These are phyloP conservation scores for Leccinum pellstonianum DNA, from an alignment of 768 basidiomycete species.

Conservation along the genomic window DNA sequence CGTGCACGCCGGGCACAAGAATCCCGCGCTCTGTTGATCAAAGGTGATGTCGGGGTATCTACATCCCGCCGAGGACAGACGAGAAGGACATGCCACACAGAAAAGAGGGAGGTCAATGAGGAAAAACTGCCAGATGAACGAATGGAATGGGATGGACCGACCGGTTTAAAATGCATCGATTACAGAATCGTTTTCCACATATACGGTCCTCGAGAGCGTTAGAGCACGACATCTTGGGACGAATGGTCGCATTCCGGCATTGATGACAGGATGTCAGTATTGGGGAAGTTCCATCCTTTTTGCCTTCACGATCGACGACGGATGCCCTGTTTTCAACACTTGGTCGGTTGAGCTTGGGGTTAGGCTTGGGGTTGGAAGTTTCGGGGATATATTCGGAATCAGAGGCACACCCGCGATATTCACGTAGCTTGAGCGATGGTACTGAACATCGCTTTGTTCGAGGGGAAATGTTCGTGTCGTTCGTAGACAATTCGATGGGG, in stretches of 20 bases:
- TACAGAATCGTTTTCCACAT: slow-evolving; percentile 37
- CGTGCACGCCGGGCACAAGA: slow-evolving; percentile 46
- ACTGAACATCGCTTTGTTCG: slow-evolving; percentile 4
- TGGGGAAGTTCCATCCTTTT: background rate
- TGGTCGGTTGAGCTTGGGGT: slow-evolving; percentile 4
- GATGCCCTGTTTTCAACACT: slow-evolving; percentile 1
- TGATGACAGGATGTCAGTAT: slow-evolving; percentile 35
- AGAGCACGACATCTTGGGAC: slow-evolving; percentile 39
- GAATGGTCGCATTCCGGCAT: slow-evolving; percentile 27
- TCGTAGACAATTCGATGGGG: background rate
- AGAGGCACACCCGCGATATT: slow-evolving; percentile 9
- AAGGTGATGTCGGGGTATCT: slow-evolving; percentile 43
- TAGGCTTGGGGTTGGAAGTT: slow-evolving; percentile 3
- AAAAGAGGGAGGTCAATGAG: background rate
- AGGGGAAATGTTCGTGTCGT: background rate
- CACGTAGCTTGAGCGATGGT: slow-evolving; percentile 20
- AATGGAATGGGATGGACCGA: slow-evolving; percentile 13
- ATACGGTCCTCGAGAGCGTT: slow-evolving; percentile 11
- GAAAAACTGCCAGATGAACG: background rate
- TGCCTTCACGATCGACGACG: background rate
- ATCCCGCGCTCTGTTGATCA: slow-evolving; percentile 28
- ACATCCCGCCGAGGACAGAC: background rate
- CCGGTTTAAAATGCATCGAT: slow-evolving; percentile 36
- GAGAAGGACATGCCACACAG: background rate
- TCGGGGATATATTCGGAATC: slow-evolving; percentile 18